Percentiles rank a stretch among this genome's conserved stretches.
phyloP scores from a whole-genome alignment of 768 basidiomycete species.

The Suillus occidentalis region DNA sequence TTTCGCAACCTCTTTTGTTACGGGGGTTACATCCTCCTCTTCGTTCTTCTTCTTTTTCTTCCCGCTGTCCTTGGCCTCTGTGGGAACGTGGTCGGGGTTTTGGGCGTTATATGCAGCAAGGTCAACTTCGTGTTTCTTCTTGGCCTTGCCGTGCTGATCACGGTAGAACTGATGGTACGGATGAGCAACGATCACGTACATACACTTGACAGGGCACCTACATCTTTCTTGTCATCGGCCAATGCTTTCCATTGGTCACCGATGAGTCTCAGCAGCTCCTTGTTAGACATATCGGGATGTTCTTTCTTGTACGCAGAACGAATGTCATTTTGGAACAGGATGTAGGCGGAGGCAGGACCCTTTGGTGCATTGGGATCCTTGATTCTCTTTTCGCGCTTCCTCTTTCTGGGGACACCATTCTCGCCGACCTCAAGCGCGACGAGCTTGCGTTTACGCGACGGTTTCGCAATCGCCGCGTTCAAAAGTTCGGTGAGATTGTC shows the following conservation, averaged over 20 bases:
- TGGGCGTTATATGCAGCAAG: conserved; percentile 66
- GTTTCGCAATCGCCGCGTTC: conserved; percentile 29
- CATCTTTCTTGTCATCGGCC: conserved; percentile 69
- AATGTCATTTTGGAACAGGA: conserved; percentile 91
- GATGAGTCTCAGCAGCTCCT: conserved; percentile 72
- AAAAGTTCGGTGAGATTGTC: conserved; percentile 26
- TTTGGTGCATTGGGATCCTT: conserved; percentile 95
- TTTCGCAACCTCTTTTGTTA: conserved; percentile 30
- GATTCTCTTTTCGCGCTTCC: conserved; percentile 52
- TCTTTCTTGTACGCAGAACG: conserved; percentile 68
- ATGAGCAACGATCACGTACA: conserved; percentile 1
- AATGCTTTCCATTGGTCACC: conserved; percentile 74
- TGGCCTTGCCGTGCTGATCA: conserved; percentile 52
- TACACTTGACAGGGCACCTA: conserved; percentile 36
- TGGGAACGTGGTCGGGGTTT: conserved; percentile 47
- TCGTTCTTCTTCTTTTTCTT: conserved; percentile 15
- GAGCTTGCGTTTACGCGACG: conserved; percentile 55
- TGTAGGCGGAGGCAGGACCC: conserved; percentile 88
- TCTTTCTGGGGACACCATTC: conserved; percentile 37
- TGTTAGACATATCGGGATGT: conserved; percentile 64
- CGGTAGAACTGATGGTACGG: conserved; percentile 30
- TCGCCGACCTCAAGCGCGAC: conserved; percentile 31
- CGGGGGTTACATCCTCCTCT: conserved; percentile 21
- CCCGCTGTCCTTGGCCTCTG: conserved; percentile 45
- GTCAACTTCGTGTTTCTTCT: conserved; percentile 60